Conservation (phyloP, 495 filamentous ascomycete species). For the Aspergillus indologenus region DNA sequence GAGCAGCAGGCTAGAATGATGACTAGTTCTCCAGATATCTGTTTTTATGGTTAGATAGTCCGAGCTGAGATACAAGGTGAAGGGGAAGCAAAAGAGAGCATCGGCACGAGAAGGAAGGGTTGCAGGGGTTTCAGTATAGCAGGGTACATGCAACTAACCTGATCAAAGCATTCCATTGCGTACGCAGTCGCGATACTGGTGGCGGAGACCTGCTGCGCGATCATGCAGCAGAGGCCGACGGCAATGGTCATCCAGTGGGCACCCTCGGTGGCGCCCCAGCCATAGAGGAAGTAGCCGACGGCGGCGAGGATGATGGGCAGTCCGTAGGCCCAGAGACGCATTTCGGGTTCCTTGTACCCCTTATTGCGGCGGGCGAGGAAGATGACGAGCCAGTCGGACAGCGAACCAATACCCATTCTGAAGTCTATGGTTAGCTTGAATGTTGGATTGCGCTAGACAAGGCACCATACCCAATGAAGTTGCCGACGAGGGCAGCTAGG, state of each 20-base stretch:
- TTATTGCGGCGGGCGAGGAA: slow-evolving; percentile 29
- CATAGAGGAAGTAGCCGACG: slow-evolving; percentile 34
- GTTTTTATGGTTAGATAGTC: neutral
- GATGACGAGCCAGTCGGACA: slow-evolving; percentile 30
- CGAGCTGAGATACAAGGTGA: too few species aligned
- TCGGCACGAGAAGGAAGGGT: neutral
- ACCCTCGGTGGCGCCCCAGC: slow-evolving; percentile 30
- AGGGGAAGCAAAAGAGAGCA: neutral
- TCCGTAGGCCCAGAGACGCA: slow-evolving; percentile 30
- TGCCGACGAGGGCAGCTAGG: slow-evolving; percentile 28
- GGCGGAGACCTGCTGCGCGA: slow-evolving; percentile 37
- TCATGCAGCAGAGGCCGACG: slow-evolving; percentile 32
- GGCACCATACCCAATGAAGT: slow-evolving; percentile 26
- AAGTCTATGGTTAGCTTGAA: neutral
- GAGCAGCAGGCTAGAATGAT: slow-evolving; percentile 34
- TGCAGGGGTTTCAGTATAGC: neutral
- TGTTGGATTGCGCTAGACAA: neutral
- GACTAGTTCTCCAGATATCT: slow-evolving; percentile 36
- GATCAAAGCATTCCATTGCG: slow-evolving; percentile 39
- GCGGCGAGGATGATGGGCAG: slow-evolving; percentile 29
- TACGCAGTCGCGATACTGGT: slow-evolving; percentile 39
- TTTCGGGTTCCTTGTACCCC: slow-evolving; percentile 36
- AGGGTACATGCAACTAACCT: slow-evolving; percentile 15
- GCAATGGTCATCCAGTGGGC: slow-evolving; percentile 35
- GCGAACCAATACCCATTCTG: slow-evolving; percentile 31